Evolutionary conservation across 2,329 filamentous ascomycete genomes (phyloP), one percentile per base, ranked within the genome.

Genomic region (Ascochyta koolunga): DNA sequence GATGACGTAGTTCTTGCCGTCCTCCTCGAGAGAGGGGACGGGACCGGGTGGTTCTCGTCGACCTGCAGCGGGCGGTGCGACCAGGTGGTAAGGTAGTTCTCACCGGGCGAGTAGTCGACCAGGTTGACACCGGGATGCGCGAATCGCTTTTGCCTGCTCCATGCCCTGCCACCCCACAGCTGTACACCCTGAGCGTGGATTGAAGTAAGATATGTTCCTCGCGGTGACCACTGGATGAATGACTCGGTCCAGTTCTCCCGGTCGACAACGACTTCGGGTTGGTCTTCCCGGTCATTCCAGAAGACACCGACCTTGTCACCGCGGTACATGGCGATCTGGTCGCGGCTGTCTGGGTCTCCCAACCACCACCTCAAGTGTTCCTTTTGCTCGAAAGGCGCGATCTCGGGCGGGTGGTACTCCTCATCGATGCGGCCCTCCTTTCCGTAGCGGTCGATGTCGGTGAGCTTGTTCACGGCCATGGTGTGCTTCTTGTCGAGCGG

Each of bases 1-100:
- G 71, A 99, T 93, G 71, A 99, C 89, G 77, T 98, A 98, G 83
- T 98, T 97, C 83, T 98, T 98, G 77, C 95, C 95, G 68, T 99
- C 93, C 71, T 99, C 95, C 70, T 98, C 95, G 56, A 92, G 54
- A 15, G 78, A 78, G 82, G 82, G 3, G 90, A 88, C 44, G 97
- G 83, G n/a, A 89, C 81, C 2, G 90, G 89, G 75, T 96, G 89
- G 61, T 90, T 89, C 66, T 98, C 95, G 55, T 95, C 90, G 52
- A 99, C 91, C 57, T 89, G 86, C 70, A 99, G 96, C 21, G 95
- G 92, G 44, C 91, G 86, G 78, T 93, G 91, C 45, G 95, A 98
- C 95, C 95, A 99, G 50, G 95, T 98, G 51, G 93, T 93, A 50
- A 99, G 76, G 78, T 96, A 99, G 71, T 89, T 92, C 79, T 99